phyloP scores from a whole-genome alignment of 768 basidiomycete species.

The Lentinula lateritia region DNA sequence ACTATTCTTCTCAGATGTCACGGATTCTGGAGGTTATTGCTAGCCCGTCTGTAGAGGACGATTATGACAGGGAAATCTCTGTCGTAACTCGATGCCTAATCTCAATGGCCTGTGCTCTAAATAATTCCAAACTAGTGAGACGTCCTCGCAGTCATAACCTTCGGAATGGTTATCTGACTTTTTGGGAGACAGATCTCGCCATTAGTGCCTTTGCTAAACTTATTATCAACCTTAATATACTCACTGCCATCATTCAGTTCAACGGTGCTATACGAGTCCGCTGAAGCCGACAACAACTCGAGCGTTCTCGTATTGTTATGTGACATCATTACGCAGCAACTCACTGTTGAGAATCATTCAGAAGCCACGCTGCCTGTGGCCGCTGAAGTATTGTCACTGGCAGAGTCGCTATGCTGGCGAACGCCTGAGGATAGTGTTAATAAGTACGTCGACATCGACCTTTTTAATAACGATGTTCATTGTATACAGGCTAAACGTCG shows the following conservation, averaged over 20 bases:
- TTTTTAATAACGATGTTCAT: not conserved
- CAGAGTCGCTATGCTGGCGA: conserved; percentile 51
- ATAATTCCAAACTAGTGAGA: conserved; percentile 35
- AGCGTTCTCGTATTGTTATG: conserved; percentile 35
- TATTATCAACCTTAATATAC: conserved; percentile 41
- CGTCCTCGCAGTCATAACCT: not conserved
- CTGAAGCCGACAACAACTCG: conserved; percentile 20
- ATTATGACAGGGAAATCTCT: conserved; percentile 24
- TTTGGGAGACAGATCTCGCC: conserved; percentile 30
- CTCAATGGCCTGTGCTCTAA: conserved; percentile 31
- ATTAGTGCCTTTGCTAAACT: conserved; percentile 46
- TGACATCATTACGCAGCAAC: conserved; percentile 34
- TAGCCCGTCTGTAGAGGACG: conserved; percentile 22
- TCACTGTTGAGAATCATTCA: conserved; percentile 25
- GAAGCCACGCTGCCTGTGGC: conserved; percentile 29
- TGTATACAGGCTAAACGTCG: conserved; percentile 28
- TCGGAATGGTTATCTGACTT: conserved; percentile 6
- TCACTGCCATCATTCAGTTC: conserved; percentile 43
- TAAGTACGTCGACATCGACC: conserved; percentile 21
- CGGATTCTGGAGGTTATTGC: conserved; percentile 43
- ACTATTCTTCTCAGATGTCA: conserved; percentile 38
- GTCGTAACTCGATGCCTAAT: conserved; percentile 15
- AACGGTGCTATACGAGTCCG: conserved; percentile 25
- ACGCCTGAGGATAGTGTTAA: conserved; percentile 36
- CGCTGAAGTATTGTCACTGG: conserved; percentile 36